Evolutionary conservation across 352 stramenopile genomes (phyloP), one percentile per base, ranked within the genome.

Genomic region (Phytophthora macrochlamydospora): DNA sequence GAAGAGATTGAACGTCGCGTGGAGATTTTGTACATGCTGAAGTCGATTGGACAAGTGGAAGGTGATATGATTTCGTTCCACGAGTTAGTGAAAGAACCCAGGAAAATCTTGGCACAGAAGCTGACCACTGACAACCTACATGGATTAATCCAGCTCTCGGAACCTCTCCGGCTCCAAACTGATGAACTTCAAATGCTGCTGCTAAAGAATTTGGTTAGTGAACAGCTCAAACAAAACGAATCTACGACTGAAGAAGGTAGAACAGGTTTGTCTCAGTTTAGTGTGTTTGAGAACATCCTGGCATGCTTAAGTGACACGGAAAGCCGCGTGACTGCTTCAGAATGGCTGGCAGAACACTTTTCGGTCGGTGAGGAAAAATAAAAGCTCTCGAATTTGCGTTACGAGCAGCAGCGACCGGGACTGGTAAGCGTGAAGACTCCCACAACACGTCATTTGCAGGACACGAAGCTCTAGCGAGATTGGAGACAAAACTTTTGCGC

Each of bases 121-220:
- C 51, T 90, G 37, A 81, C 50, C 0, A 81, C 73, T 11, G 63
- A 81, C 13, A 93, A 83, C 53, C 85, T 91, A 38, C 69, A 52
- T 35, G 56, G 68, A 32, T 64, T 93, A 42, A 71, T 85, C 30
- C 73, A 76, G 7, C 64, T 93, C 9, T 73, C 62, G 7, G 59
- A 69, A 13, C 83, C 85, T 18, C 68, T 94, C 51, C 78, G 76
- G 13, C 61, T 94, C 7, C 69, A 93, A 18, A 68, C 78, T 1
- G 83, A 94, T 54, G 83, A 94, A 52, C 30, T 92, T 14, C 74
- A 90, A 56, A 93, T 94, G 72, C 49, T 92, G 31, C 62, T 93
- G 18, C 51, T 94, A 9, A 92, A 92, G 52, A 89, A 83, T 43
- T 79, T 92, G 66, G 74, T 94, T n/a, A 55, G 45, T 24, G 40